These are phyloP conservation scores for Pezicula neosporulosa DNA, from an alignment of 2,329 filamentous ascomycete species.

Conservation along the genomic window DNA sequence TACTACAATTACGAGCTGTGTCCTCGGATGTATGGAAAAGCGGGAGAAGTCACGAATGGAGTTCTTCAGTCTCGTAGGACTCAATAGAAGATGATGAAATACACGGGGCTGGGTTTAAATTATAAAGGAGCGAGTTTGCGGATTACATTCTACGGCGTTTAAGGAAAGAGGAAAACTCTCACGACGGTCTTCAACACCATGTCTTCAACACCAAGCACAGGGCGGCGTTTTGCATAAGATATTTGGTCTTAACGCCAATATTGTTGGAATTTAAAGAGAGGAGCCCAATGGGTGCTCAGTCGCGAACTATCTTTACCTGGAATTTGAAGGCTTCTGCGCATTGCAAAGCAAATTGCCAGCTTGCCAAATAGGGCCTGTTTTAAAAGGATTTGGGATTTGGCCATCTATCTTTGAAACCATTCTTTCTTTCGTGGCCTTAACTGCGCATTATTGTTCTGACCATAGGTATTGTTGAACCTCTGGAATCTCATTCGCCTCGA, in stretches of 20 bases:
- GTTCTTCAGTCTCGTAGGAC: constrained; percentile 76
- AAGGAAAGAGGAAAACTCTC: constrained; percentile 9
- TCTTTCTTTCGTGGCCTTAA: too few relatives aligned
- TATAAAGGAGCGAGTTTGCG: constrained; percentile 8
- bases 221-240: constrained; percentile 17
- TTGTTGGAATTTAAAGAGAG: background rate
- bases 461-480: too few relatives aligned
- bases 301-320: too few relatives aligned
- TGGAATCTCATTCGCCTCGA: too few relatives aligned
- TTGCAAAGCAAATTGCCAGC: background rate
- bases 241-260: constrained; percentile 30
- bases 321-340: too few relatives aligned
- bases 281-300: background rate
- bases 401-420: too few relatives aligned
- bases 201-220: constrained; percentile 29
- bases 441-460: too few relatives aligned
- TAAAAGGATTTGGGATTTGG: too few relatives aligned
- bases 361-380: too few relatives aligned
- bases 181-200: constrained; percentile 29
- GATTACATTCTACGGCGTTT: constrained; percentile 17
- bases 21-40: constrained; percentile 92
- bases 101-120: constrained; percentile 4
- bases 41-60: constrained; percentile 94
- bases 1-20: constrained; percentile 91
- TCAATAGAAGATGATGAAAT: constrained; percentile 47